Evolutionary conservation across 208 protist species (phyloP).

Genomic region (Acanthamoeba quina): DNA sequence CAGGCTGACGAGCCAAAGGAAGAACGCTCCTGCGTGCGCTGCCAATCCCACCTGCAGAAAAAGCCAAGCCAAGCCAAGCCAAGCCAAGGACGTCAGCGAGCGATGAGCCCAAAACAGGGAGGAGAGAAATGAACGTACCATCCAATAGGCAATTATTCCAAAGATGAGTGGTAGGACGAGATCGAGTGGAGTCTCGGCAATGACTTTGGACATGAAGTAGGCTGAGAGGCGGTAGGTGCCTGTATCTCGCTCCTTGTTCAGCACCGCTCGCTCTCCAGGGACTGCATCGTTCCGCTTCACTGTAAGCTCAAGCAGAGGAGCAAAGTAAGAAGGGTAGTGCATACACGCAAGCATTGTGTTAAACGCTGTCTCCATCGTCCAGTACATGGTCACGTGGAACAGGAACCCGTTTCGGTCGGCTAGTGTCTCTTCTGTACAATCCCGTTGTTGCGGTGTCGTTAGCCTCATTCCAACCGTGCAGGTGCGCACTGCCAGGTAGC

Average conservation of each 20-base stretch:
- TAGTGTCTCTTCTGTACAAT: conserved; percentile 70
- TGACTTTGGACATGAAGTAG: conserved; percentile 79
- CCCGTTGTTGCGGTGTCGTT: no score
- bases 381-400: conserved; percentile 80
- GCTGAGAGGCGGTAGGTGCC: conserved; percentile 74
- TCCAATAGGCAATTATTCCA: conserved; percentile 78
- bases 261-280: conserved; percentile 66
- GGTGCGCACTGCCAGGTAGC: no score
- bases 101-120: neutral
- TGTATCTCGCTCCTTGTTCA: conserved; percentile 75
- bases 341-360: neutral
- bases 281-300: neutral
- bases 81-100: no score
- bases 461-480: no score
- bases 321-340: no score
- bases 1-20: neutral
- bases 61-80: no score
- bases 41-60: conserved; percentile 21
- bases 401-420: conserved; percentile 70
- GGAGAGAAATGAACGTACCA: conserved; percentile 51
- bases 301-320: no score
- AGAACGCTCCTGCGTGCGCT: neutral
- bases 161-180: conserved; percentile 47
- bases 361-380: conserved; percentile 50
- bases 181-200: conserved; percentile 74